Evolutionary conservation across 139 green algal species (phyloP), one percentile per base, ranked within the genome.

Genomic region (Pleodorina starrii): DNA sequence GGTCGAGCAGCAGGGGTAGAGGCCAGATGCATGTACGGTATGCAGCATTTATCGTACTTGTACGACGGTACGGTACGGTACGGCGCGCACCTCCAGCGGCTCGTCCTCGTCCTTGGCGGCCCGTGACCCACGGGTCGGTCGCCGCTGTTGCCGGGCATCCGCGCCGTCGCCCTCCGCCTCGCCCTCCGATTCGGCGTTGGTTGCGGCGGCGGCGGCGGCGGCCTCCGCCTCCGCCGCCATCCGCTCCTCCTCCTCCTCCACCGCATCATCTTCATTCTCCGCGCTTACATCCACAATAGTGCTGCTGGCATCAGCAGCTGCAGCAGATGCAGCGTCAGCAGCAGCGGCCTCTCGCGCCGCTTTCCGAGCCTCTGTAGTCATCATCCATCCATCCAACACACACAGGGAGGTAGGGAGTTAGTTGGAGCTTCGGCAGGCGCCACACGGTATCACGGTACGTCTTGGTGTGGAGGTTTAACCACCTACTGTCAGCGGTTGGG

Each of bases 281-380:
- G 77, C 50, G 1, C n/a, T n/a, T n/a, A n/a, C n/a, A n/a, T n/a
- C n/a, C n/a, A n/a, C n/a, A n/a, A n/a, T n/a, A n/a, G n/a, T n/a
- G n/a, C n/a, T n/a, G n/a, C n/a, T n/a, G n/a, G n/a, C n/a, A n/a
- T 50, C 77, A 42, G 50, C n/a, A 3, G 77, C 51, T 2, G 50
- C 77, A n/a, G n/a, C n/a, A n/a, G n/a, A n/a, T n/a, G 48, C 51
- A 35, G 77, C 51, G 16, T 25, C 38, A 17, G 79, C 80, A 19
- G 38, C 43, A 6, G 57, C 59, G 16, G 59, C 80, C n/a, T 75
- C 59, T 2, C 81, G n/a, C 2, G 60, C 60, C 0, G n/a, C 60
- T 43, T 66, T 87, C 0, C 60, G 60, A 4, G 60, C 81, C 44
- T 77, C 81, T 87, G 81, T 17, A 80, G 54, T n/a, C n/a, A n/a